Evolutionary conservation across 2,329 filamentous ascomycete genomes (phyloP), one percentile per base, ranked within the genome.

Genomic region (Trichothecium roseum): DNA sequence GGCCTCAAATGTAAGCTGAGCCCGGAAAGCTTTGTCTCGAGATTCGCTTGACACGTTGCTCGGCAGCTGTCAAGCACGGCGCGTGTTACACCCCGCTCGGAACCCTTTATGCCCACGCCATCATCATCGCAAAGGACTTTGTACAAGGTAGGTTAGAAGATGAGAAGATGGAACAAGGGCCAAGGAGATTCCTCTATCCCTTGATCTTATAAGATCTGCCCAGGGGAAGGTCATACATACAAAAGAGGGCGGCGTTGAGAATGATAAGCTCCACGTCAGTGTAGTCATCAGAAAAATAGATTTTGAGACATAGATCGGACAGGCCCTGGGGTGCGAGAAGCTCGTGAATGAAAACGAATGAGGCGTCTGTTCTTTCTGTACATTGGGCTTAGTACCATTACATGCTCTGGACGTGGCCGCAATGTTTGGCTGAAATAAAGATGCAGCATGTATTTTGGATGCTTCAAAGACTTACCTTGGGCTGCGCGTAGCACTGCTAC

Each of bases 181-280:
- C n/a, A n/a, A n/a, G n/a, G n/a, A n/a, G n/a, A n/a, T n/a, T n/a
- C n/a, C n/a, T n/a, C n/a, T n/a, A n/a, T n/a, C n/a, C n/a, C n/a
- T n/a, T n/a, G n/a, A n/a, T n/a, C n/a, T n/a, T n/a, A n/a, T n/a
- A n/a, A n/a, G n/a, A n/a, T n/a, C n/a, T n/a, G n/a, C n/a, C n/a
- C n/a, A n/a, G n/a, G n/a, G 29, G 15, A 32, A 38, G 44, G 20
- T 45, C 15, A 13, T 44, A 48, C 6, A 44, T 29, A 40, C 42
- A 46, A 29, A 43, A 42, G 3, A 48, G 34, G 2, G 41, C 41
- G 5, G 34, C 38, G 27, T 47, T 39, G 17, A 45, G 39, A 12
- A 43, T 45, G 26, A 48, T 45, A 8, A 47, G 27, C 10, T 48
- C 46, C 4, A 37, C 38, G 12, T 43, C 38, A 1, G 42, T 39